Conservation (phyloP, 768 basidiomycete genomes). For the Calocera viscosa region DNA sequence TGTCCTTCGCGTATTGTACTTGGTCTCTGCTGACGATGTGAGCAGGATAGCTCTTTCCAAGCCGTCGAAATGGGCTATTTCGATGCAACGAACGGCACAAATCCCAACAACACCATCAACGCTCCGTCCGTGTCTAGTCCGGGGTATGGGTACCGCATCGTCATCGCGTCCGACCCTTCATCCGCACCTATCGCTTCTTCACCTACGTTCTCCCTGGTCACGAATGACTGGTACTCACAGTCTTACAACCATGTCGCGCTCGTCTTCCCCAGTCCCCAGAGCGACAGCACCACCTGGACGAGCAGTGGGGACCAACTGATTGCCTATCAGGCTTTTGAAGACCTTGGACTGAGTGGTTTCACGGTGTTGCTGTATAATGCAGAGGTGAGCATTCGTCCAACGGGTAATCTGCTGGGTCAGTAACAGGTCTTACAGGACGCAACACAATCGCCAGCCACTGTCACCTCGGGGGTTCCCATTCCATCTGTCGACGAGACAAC, state of each 20-base stretch:
- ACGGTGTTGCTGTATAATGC: not conserved
- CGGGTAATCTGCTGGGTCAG: not conserved
- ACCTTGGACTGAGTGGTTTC: not conserved
- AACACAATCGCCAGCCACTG: not conserved
- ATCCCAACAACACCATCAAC: not conserved
- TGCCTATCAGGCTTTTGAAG: not conserved
- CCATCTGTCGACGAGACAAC: not conserved
- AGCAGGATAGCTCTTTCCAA: not conserved
- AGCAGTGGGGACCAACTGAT: not conserved
- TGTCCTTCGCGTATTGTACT: not conserved
- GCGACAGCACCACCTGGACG: not conserved
- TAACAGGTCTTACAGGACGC: not conserved
- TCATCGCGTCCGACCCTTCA: not conserved
- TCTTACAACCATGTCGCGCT: not conserved
- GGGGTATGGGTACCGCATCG: not conserved
- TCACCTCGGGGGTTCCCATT: not conserved
- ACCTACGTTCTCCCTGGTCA: not conserved
- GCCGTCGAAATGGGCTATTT: not conserved
- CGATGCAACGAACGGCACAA: not conserved
- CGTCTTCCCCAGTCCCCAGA: not conserved
- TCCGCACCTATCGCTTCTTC: not conserved
- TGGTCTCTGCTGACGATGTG: not conserved
- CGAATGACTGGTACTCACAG: not conserved
- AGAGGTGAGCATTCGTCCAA: not conserved
- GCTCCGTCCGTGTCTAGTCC: not conserved